Evolutionary conservation across 805 yeast species (phyloP), one percentile per base, ranked within the genome.

Genomic region (Candida yuanshanica): DNA sequence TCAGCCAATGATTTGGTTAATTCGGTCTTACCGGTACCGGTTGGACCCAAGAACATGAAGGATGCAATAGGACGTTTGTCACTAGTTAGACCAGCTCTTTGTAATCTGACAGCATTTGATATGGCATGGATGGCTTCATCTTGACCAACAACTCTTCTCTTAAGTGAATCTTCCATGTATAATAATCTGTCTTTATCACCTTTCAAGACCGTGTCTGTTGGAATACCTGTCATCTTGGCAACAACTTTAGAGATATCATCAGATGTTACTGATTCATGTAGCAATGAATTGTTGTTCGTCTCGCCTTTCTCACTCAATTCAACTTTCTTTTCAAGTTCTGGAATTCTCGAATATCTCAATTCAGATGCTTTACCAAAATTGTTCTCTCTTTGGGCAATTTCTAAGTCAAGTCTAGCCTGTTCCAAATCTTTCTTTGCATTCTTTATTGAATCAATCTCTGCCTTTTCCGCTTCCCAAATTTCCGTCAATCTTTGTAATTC

Each of bases 11-110:
- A 81, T 62, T 93, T 91, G 7, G 97, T 90, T 39, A 93, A 72
- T 62, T 93, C 98, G 1, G 99, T 93, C 64, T 91, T 91, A 66
- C 99, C 99, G 0, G 98, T 91, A 66, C 99, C 99, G 0, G 99
- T 93, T 40, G 99, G 98, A 18, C 99, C 99, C 50, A 93, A 70
- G 64, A 93, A 93, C 83, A 91, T 83, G 63, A 93, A 93, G 41
- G 95, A 84, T 1, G 97, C 98, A 53, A 91, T 90, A 7, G 99
- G 99, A 46, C 97, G 76, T 63, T 85, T 85, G 48, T 89, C 96
- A 60, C 86, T 84, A 9, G 98, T 91, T 45, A 91, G 75, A 1
- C 99, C 99, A 0, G 99, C 99, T 56, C 99, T 77, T 60, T 93
- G 99, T 44, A 91, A 70, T 62, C 97, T 81, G 13, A 91, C 98